Percentiles rank a stretch among this genome's conserved stretches.
Conservation (phyloP, 257 asterid genomes). For the Solanum infundibuliforme region DNA sequence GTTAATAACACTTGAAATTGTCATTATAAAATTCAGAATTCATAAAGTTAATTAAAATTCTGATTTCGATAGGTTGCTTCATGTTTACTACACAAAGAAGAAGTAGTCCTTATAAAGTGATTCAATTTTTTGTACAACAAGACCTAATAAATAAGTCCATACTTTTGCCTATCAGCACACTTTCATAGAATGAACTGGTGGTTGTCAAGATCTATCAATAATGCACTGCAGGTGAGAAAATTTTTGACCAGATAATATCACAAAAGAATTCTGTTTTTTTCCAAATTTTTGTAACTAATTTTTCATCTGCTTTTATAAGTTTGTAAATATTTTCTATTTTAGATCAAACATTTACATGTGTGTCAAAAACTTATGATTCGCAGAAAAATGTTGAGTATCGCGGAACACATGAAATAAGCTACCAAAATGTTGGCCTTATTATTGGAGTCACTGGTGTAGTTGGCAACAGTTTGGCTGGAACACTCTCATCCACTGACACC, state of each 20-base stretch:
- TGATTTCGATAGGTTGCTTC: neutral
- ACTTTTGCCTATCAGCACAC: neutral
- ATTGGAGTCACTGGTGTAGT: conserved; percentile 85
- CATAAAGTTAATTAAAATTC: no score
- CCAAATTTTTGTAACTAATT: neutral
- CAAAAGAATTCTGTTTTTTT: neutral
- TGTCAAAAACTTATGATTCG: neutral
- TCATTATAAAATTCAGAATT: no score
- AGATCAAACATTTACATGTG: neutral
- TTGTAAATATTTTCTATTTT: neutral
- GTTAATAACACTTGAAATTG: neutral
- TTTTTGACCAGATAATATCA: neutral
- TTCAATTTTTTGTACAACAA: neutral
- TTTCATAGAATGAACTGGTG: conserved; percentile 59
- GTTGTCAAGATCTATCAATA: conserved; percentile 86
- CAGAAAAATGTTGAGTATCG: conserved; percentile 53
- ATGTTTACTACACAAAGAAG: neutral
- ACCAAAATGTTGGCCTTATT: conserved; percentile 66
- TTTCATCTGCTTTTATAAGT: neutral
- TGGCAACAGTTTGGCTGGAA: conserved; percentile 88
- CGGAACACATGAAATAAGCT: conserved; percentile 36
- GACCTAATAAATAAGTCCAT: neutral
- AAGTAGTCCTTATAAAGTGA: neutral
- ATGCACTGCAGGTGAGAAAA: conserved; percentile 40
- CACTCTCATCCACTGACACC: conserved; percentile 85